Base-by-base conservation (phyloP, 1,284 basidiomycete genomes). In the Trichosporon ovoides region DNA sequence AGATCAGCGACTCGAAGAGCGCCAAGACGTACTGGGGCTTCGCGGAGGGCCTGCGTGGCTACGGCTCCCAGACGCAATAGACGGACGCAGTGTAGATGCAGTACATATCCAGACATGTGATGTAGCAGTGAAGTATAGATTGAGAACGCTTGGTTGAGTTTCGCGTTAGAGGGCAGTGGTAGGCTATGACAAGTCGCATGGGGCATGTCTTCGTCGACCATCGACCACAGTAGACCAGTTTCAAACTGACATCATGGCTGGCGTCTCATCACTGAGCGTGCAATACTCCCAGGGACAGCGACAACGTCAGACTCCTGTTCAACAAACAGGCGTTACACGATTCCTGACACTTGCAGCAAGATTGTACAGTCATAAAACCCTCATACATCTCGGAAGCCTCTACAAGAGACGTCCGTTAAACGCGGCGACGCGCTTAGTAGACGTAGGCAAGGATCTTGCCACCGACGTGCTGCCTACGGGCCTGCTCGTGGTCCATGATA, bases 401-500 rank as follows among this genome's bases (percentile, higher is more conserved):
- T 58, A 53, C 43, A 14, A 46, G 52, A 48, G 43, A 22, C 24
- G 43, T 48, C 43, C 28, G 28, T 22, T 16, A 22, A 48, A 48
- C 43, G 34, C 48, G 43, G 59, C 52, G 57, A 60, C 20, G 36
- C 58, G 58, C 59, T 61, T 79, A 79, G 76, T 79, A 79, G 67
- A 78, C 77, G 73, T 73, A 79, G 59, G 75, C 75, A 60, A 79
- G 74, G 68, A 79, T 78, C 77, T 82, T 82, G 68, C 81, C 81
- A 73, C 73, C 70, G 56, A 75, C 87, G 81, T 98, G 95, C 83
- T 98, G 98, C 77, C 94, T 87, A 82, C 95, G 87, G 58, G 96
- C 96, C 84, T 98, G 95, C 80, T 97, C 92, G 80, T 99, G 96
- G 82, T 98, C 95, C 78, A 98, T 86, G 81, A 99, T 98, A 72